These are phyloP conservation scores for Colletotrichum spaethianum DNA, from an alignment of 2,329 filamentous ascomycete genomes.

Conservation along the genomic window DNA sequence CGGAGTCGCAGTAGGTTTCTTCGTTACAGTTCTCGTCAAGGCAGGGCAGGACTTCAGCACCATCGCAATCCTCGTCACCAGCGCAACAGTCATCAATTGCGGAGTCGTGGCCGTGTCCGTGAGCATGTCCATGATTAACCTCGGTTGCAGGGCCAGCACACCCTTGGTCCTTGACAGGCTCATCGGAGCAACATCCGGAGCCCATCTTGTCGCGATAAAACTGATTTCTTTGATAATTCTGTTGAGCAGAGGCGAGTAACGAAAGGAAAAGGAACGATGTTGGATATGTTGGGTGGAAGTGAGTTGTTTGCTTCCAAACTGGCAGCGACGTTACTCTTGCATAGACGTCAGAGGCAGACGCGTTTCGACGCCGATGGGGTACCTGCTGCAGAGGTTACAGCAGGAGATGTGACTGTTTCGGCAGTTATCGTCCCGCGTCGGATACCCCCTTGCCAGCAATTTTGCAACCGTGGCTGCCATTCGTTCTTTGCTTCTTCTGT, in stretches of 20 bases:
- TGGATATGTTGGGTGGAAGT: background rate
- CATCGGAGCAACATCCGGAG: constrained; percentile 41
- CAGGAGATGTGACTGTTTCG: constrained; percentile 15
- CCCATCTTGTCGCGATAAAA: constrained; percentile 31
- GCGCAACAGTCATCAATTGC: constrained; percentile 13
- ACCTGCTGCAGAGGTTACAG: constrained; percentile 3
- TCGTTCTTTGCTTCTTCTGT: background rate
- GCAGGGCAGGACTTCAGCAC: constrained; percentile 12
- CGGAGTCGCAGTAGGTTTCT: constrained; percentile 42
- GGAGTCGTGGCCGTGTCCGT: constrained; percentile 8
- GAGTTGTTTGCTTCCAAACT: background rate
- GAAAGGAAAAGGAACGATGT: background rate
- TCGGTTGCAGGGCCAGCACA: constrained; percentile 15
- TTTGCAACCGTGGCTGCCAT: background rate
- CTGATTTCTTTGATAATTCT: background rate
- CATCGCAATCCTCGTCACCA: constrained; percentile 16
- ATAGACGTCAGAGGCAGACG: constrained; percentile 7
- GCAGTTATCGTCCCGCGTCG: constrained; percentile 14
- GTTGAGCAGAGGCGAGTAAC: background rate
- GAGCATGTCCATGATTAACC: constrained; percentile 10
- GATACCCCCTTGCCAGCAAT: constrained; percentile 13
- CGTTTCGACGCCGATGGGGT: constrained; percentile 6
- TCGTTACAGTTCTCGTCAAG: constrained; percentile 34
- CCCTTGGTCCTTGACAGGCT: constrained; percentile 18
- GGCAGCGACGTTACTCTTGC: constrained; percentile 2